These are phyloP conservation scores for Erythrophleum fordii DNA, from an alignment of 306 rosid species.

Conservation along the genomic window DNA sequence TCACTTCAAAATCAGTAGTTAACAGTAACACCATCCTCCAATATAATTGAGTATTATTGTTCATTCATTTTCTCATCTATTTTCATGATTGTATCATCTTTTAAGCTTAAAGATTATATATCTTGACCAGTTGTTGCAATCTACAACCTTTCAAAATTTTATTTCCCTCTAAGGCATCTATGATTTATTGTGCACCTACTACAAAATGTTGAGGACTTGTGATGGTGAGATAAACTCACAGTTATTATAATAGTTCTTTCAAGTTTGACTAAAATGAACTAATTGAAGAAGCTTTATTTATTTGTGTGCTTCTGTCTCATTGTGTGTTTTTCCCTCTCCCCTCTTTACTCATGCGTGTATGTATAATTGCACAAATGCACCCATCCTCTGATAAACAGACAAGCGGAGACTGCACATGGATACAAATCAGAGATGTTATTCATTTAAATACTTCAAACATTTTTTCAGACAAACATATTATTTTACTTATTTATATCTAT, in stretches of 20 bases:
- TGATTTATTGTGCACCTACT: conserved; percentile 8
- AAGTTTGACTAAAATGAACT: conserved; percentile 22
- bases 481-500: conserved; percentile 25
- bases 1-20: conserved; percentile 13
- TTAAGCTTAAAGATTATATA: conserved; percentile 17
- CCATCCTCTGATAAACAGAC: conserved; percentile 11
- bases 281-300: not conserved
- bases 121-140: conserved; percentile 15
- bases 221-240: conserved; percentile 4
- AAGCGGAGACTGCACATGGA: conserved; percentile 13
- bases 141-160: conserved; percentile 19
- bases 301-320: conserved; percentile 4
- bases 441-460: not conserved
- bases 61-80: conserved; percentile 29
- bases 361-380: conserved; percentile 11
- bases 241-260: conserved; percentile 20
- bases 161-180: not conserved
- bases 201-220: conserved; percentile 13
- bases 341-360: conserved; percentile 1
- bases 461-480: not conserved
- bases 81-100: conserved; percentile 1
- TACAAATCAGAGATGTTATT: conserved; percentile 23
- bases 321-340: not conserved
- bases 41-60: conserved; percentile 23
- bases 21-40: conserved; percentile 4